A percentile compares a stretch with the other conserved stretches of the same genome.
Evolutionary conservation across 768 basidiomycete species (phyloP).

Genomic region (Mycena rosella): DNA sequence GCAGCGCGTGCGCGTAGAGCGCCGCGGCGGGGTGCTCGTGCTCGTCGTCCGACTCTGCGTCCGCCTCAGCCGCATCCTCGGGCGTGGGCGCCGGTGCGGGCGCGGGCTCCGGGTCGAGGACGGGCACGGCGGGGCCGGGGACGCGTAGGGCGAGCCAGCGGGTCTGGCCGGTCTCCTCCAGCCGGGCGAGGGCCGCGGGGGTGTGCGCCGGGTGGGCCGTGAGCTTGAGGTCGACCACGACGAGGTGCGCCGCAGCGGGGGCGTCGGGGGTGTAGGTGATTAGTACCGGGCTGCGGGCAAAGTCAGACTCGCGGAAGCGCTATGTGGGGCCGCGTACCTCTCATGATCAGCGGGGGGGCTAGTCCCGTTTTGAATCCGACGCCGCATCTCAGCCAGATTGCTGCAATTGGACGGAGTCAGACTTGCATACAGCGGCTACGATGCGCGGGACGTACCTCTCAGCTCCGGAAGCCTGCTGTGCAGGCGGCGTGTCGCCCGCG

Average conservation of each 20-base stretch:
- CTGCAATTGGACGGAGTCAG: no score
- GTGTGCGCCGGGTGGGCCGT: not conserved
- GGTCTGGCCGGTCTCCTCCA: not conserved
- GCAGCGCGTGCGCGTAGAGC: constrained; percentile 10
- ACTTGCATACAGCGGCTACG: no score
- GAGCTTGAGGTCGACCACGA: not conserved
- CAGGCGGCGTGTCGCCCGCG: no score
- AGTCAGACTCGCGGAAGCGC: no score
- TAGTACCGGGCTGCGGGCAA: no score
- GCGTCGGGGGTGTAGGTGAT: no score
- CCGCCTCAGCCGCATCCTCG: not conserved
- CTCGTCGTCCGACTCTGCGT: not conserved
- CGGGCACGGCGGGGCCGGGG: constrained; percentile 10
- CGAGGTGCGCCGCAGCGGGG: not conserved
- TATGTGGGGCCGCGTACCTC: no score
- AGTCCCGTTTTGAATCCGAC: no score
- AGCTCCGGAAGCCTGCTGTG: no score
- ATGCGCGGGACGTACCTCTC: no score
- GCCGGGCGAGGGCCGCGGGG: not conserved
- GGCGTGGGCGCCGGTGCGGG: not conserved
- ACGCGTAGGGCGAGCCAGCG: constrained; percentile 29
- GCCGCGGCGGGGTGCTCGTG: not conserved
- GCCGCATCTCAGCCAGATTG: no score
- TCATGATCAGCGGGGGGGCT: no score
- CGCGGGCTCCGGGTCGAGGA: not conserved